A percentile compares a stretch with the other conserved stretches of the same genome.
phyloP scores from a whole-genome alignment of 164 flowering plant genomes.

The Buxus sempervirens region DNA sequence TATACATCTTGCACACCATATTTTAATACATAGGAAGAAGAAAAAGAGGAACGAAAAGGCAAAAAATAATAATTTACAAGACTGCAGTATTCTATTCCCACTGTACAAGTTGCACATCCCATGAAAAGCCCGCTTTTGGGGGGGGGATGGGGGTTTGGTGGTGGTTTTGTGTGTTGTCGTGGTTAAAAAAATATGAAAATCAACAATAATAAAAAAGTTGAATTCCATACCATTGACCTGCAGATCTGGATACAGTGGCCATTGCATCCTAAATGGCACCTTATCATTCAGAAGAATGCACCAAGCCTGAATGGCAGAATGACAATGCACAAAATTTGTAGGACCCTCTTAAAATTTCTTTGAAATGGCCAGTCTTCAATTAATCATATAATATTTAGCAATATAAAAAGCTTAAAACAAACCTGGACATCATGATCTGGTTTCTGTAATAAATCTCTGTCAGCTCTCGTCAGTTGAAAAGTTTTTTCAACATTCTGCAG shows the following conservation, averaged over 20 bases:
- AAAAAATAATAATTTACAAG: no score
- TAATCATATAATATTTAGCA: background rate
- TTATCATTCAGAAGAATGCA: conserved; percentile 97
- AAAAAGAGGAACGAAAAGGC: background rate
- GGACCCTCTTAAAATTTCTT: background rate
- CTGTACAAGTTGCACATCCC: background rate
- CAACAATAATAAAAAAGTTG: background rate
- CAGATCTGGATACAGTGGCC: conserved; percentile 92
- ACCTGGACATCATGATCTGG: conserved; percentile 90
- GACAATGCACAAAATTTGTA: background rate
- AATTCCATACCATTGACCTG: conserved; percentile 85
- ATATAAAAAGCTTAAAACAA: conserved; percentile 3
- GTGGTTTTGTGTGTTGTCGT: no score
- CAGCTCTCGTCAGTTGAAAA: conserved; percentile 73
- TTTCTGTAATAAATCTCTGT: conserved; percentile 64
- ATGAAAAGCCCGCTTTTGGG: no score
- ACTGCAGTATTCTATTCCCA: background rate
- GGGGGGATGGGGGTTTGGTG: no score
- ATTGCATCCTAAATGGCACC: conserved; percentile 92
- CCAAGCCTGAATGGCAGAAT: conserved; percentile 65
- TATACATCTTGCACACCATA: no score
- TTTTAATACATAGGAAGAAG: background rate
- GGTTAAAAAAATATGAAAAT: no score
- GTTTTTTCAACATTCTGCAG: conserved; percentile 70
- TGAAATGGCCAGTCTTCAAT: background rate